Base-by-base conservation (phyloP, 2,329 filamentous ascomycete species). In the Mariannaea elegans region DNA sequence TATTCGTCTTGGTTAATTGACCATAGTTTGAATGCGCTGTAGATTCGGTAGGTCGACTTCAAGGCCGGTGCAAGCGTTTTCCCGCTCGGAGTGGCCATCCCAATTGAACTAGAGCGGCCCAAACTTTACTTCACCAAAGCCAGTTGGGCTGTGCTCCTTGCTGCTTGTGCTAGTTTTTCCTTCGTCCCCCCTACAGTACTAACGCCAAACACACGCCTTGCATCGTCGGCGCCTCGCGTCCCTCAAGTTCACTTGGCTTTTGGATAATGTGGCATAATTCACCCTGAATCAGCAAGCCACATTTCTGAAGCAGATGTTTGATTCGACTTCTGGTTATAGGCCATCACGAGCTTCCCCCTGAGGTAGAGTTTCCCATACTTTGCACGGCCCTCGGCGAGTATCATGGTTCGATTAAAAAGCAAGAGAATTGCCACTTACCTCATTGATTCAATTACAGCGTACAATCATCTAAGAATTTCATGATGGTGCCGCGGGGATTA, bases 291-390 rank as follows among this genome's bases (percentile, higher is more conserved):
- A 39, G 45, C 47, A 48, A 42, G 50, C 55, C 41, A 13, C 53
- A 56, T 46, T 61, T 54, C 61, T 31, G 24, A 60, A 47, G 55
- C 36, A 31, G 45, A 47, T 42, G 41, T 42, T 62, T 61, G 62
- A 36, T 61, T 62, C 54, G 39, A 57, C 32, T 29, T 49, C 38
- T 31, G 27, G 7, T 31, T 31, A 55, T 53, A 57, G 18, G 19
- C 18, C 19, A 21, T 42, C 24, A 49, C 36, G 39, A 57, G 57
- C 65, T 59, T 61, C 59, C 50, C 45, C 42, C 29, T 24, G n/a
- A 36, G 31, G 23, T 24, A 42, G 47, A 29, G 31, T 18, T 44
- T 39, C 41, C 29, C 24, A 23, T 41, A 56, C 44, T 36, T 59
- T 54, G 42, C 48, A 57, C 51, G 31, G 53, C 45, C 56, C 5